Evolutionary conservation across 2,329 filamentous ascomycete species (phyloP), one percentile per base, ranked within the genome.

Genomic region (Ophiostoma sp.): DNA sequence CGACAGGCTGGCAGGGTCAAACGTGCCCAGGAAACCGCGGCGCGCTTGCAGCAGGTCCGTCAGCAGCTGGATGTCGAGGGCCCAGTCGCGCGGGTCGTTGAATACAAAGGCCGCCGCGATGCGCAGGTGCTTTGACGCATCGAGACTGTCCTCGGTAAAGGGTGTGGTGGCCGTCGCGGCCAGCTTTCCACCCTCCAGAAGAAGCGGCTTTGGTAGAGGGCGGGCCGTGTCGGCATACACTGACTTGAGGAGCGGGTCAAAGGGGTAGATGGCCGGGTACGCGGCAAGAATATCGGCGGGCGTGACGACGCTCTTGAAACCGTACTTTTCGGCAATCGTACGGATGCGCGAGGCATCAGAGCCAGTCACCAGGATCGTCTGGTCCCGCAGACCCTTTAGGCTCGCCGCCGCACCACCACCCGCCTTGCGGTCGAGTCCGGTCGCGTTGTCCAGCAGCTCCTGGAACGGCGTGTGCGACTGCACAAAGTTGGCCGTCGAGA

Each of bases 41-140:
- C 87, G 83, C 0, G 94, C 97, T 57, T 96, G 84, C 7, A 98
- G 82, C 13, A 97, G 81, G 79, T 99, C 95, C 69, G 90, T 77
- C 71, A 98, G 90, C 75, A 98, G 82, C 77, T 96, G 91, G 2
- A 88, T 88, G 78, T 98, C 94, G 11, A 97, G 85, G 0, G 91
- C 93, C 95, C 95, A 99, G 81, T 99, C 95, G 70, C 95, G 87
- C 3, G 95, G 94, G 79, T 98, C 95, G 78, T 97, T 96, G 84
- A 94, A 97, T 7, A 97, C 90, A 76, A 98, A 90, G 36, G 98
- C 87, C 36, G 94, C 93, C 76, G 96, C 93, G 74, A 99, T 90
- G 60, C 72, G 71, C n/a, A 74, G 70, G 69, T 71, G 69, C 75
- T 92, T 93, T 67, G 94, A 84, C 11, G 68, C 68, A 69, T 72